Evolutionary conservation across 768 basidiomycete genomes (phyloP).

Genomic region (Podaxis sp.): DNA sequence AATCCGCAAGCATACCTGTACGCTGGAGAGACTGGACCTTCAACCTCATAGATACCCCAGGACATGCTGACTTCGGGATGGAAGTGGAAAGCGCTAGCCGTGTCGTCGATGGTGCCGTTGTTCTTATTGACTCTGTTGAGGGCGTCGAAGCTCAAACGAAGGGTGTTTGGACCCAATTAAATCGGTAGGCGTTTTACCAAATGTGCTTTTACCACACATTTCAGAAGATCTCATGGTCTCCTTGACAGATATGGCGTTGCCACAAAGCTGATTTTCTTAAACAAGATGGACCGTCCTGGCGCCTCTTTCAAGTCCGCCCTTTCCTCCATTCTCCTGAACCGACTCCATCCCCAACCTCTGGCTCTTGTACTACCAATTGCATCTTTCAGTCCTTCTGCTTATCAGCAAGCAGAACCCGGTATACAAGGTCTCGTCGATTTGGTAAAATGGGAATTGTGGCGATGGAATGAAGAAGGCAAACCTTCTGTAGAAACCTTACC

Average conservation of each 20-base stretch:
- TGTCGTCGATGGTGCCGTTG: slow-evolving; percentile 86
- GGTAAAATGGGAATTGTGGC: slow-evolving; percentile 83
- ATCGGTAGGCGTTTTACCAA: slow-evolving; percentile 59
- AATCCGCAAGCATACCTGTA: slow-evolving; percentile 89
- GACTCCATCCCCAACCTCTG: slow-evolving; percentile 74
- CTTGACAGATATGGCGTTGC: slow-evolving; percentile 69
- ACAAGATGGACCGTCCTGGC: slow-evolving; percentile 87
- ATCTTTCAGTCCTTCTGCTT: slow-evolving; percentile 68
- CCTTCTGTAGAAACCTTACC: slow-evolving; percentile 51
- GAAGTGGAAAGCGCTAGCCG: slow-evolving; percentile 93
- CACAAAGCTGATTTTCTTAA: slow-evolving; percentile 78
- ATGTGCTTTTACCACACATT: slow-evolving; percentile 18
- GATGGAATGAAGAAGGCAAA: slow-evolving; percentile 58
- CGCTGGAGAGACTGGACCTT: slow-evolving; percentile 83
- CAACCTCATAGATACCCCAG: slow-evolving; percentile 89
- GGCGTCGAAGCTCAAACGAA: slow-evolving; percentile 90
- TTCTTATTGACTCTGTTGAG: slow-evolving; percentile 87
- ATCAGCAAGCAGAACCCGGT: slow-evolving; percentile 75
- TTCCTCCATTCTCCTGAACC: slow-evolving; percentile 69
- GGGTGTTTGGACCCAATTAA: slow-evolving; percentile 85
- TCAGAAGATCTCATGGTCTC: neutral
- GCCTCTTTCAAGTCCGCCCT: slow-evolving; percentile 76
- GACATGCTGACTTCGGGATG: slow-evolving; percentile 96
- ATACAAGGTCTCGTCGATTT: slow-evolving; percentile 84
- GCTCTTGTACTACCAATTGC: slow-evolving; percentile 73